Base-by-base conservation (phyloP, 2,329 filamentous ascomycete genomes). In the Arthrobotrys sinensis region DNA sequence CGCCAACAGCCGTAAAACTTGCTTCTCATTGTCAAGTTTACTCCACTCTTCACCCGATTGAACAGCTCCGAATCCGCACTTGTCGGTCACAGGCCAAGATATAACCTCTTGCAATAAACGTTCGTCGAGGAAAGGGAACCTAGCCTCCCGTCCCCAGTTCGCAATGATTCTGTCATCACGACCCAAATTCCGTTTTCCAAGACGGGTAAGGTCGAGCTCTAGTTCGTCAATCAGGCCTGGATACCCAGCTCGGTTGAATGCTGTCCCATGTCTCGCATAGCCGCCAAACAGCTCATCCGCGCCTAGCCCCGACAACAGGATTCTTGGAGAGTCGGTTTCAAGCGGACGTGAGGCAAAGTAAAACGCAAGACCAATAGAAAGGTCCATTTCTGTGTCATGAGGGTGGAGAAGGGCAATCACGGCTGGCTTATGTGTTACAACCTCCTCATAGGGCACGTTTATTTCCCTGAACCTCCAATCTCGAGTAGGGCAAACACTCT, bases 361-460 rank as follows among this genome's bases (percentile, higher is more conserved):
- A n/a, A 99, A 87, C 0, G 96, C 96, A 81, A 89, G 91, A 0
- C 93, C 92, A 81, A 99, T 99, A 2, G 96, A 99, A 0, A 99
- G 87, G 82, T 99, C 96, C 96, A 99, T 99, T 84, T 99, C 96
- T 0, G 96, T 99, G 81, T 97, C 95, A 84, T 99, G 96, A 0
- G 96, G 96, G 81, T 92, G 88, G 83, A 99, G 97, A 16, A 99
- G 86, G 1, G 89, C 88, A 43, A 94, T 88, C 19, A 99, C 89
- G 28, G 87, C 88, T 2, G 87, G 82, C 79, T 93, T 90, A 81
- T 97, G 92, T 1, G 87, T 86, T 50, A 90, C 83, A 0, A 91
- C 92, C 81, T 96, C 92, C 4, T 86, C 83, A 83, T 95, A 97
- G 0, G 95, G 92, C 32, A 99, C 87, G 82, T 99, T 91, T 70